A percentile compares a stretch with the other conserved stretches of the same genome.
phyloP scores from a whole-genome alignment of 495 filamentous ascomycete species.

The Oidiodendron maius region DNA sequence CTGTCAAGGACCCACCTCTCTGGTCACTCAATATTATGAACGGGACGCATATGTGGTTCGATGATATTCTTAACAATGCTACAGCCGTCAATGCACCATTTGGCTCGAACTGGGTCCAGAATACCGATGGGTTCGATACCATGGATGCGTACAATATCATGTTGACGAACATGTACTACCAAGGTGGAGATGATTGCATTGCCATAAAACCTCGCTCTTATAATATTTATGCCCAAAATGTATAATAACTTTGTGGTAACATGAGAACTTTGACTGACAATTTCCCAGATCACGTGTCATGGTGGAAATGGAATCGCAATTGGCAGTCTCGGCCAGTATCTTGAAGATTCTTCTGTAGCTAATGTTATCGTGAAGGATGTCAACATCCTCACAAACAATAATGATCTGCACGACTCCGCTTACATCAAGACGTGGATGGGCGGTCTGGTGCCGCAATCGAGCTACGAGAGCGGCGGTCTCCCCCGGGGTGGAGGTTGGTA shows the following conservation, averaged over 20 bases:
- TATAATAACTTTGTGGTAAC: too few species aligned
- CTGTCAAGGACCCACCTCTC: slow-evolving; percentile 45
- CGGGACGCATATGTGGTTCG: slow-evolving; percentile 47
- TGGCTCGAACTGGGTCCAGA: slow-evolving; percentile 52
- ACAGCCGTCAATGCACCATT: slow-evolving; percentile 44
- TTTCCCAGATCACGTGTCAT: slow-evolving; percentile 39
- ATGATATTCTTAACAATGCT: slow-evolving; percentile 44
- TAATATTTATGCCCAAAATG: slow-evolving; percentile 44
- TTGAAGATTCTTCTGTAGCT: slow-evolving; percentile 44
- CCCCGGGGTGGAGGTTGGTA: slow-evolving; percentile 47
- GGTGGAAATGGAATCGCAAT: slow-evolving; percentile 54
- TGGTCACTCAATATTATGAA: slow-evolving; percentile 57
- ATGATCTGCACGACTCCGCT: slow-evolving; percentile 43
- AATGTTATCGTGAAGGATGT: slow-evolving; percentile 43
- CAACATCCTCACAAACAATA: slow-evolving; percentile 38
- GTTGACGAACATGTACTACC: slow-evolving; percentile 50
- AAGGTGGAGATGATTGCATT: slow-evolving; percentile 54
- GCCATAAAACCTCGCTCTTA: slow-evolving; percentile 53
- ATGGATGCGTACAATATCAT: slow-evolving; percentile 48
- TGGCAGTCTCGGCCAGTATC: slow-evolving; percentile 50
- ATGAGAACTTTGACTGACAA: too few species aligned
- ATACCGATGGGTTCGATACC: slow-evolving; percentile 54
- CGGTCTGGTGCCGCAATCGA: slow-evolving; percentile 33
- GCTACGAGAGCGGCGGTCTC: slow-evolving; percentile 41
- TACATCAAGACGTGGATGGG: slow-evolving; percentile 58